Evolutionary conservation across 2,329 filamentous ascomycete species (phyloP).

Genomic region (Colletotrichum sp.): DNA sequence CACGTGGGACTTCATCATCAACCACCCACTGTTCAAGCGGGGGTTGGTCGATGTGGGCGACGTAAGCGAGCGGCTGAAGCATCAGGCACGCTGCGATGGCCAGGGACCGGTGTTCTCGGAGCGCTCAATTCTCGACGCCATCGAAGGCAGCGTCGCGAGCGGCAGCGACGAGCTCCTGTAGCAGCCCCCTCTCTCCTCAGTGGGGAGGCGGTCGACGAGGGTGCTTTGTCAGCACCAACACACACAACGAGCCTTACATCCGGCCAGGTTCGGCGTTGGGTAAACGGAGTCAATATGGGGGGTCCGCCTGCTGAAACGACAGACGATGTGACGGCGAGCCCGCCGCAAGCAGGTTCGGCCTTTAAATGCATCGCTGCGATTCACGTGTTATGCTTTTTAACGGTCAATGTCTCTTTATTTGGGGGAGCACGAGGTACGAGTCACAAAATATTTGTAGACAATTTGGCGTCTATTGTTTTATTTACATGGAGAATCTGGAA

Average conservation of each 20-base stretch:
- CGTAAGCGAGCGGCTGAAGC: constrained; percentile 80
- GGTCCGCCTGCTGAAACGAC: constrained; percentile 11
- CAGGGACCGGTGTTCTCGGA: constrained; percentile 90
- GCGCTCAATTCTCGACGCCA: constrained; percentile 71
- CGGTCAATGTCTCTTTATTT: background rate
- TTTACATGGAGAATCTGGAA: background rate
- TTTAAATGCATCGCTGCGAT: background rate
- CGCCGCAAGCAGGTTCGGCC: background rate
- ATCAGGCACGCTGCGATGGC: constrained; percentile 80
- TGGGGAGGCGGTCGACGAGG: background rate
- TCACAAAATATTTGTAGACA: constrained; percentile 8
- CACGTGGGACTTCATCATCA: constrained; percentile 89
- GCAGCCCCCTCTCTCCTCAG: background rate
- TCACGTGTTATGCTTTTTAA: background rate
- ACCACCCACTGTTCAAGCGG: constrained; percentile 75
- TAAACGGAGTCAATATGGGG: constrained; percentile 13
- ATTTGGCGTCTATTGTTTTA: constrained; percentile 7
- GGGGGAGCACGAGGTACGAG: background rate
- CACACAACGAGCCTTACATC: background rate
- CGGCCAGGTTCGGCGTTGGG: constrained; percentile 19
- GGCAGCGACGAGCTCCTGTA: constrained; percentile 77
- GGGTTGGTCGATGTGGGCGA: constrained; percentile 82
- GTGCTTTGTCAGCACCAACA: constrained; percentile 13
- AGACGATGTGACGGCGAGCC: background rate
- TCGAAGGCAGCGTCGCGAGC: constrained; percentile 78